phyloP scores from a whole-genome alignment of 2,329 filamentous ascomycete species.

The Juglanconis oblonga region DNA sequence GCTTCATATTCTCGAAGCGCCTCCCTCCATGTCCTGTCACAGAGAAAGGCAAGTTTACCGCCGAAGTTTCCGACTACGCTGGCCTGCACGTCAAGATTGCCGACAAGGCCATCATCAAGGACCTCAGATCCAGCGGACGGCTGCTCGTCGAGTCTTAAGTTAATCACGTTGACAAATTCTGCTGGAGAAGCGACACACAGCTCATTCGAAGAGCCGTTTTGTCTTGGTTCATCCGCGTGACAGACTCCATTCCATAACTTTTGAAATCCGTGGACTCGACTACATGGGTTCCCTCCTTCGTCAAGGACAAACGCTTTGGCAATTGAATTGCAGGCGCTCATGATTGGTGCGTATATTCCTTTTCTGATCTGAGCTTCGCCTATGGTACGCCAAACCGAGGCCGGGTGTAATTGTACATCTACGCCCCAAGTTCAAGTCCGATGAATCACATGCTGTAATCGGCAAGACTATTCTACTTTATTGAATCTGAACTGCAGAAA shows the following conservation, averaged over 20 bases:
- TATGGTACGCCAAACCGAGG: too few species aligned
- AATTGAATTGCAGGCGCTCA: constrained; percentile 89
- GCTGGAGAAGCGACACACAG: constrained; percentile 90
- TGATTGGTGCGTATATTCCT: constrained; percentile 85
- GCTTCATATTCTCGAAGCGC: constrained; percentile 64
- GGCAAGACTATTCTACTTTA: too few species aligned
- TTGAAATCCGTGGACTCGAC: constrained; percentile 84
- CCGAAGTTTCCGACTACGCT: constrained; percentile 73
- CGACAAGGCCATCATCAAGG: constrained; percentile 89
- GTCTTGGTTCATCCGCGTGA: constrained; percentile 91
- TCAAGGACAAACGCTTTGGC: constrained; percentile 87
- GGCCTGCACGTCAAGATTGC: constrained; percentile 89
- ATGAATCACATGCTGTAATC: too few species aligned
- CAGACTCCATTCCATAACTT: constrained; percentile 83
- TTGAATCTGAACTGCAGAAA: too few species aligned
- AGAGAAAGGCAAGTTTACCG: constrained; percentile 75
- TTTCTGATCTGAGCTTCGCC: too few species aligned
- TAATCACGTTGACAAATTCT: constrained; percentile 90
- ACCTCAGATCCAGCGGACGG: constrained; percentile 73
- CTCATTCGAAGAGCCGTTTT: constrained; percentile 90
- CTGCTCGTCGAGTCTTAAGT: constrained; percentile 83
- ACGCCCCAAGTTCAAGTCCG: too few species aligned
- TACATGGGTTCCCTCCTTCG: constrained; percentile 86
- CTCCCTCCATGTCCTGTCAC: constrained; percentile 90
- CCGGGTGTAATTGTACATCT: too few species aligned